Evolutionary conservation across 108 stramenopile species (phyloP), one percentile per base, ranked within the genome.

Genomic region (Schizochytrium sp.): DNA sequence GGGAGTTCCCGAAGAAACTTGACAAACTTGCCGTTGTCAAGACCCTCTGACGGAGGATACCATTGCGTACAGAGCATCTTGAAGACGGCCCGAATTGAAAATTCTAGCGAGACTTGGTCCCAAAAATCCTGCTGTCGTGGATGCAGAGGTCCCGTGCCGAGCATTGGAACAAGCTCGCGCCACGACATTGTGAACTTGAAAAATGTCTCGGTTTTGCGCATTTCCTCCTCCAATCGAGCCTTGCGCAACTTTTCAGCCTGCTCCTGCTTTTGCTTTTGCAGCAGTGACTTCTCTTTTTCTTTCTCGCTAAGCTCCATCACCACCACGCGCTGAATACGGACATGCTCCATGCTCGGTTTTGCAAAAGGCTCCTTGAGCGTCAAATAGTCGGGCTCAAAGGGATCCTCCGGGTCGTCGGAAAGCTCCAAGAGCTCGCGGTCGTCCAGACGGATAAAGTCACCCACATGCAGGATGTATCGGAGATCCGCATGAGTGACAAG

Each of bases 11-110:
- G 76, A 12, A 83, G 76, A 34, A 83, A 53, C 4, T 83, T 83
- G 48, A 83, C 51, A 47, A 47, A 83, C 51, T 83, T 83, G 25
- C 44, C 76, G n/a, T 83, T 83, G 76, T 83, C 76, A 10, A 83
- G 12, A 53, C 76, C 76, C 4, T 83, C 76, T 25, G 48, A 53
- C n/a, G 76, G 19, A 12, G 76, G 76, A 4, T 25, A 83, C 76
- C 76, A 83, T 34, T 83, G 76, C 51, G 45, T 23, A 23, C 76
- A 83, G 25, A 83, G 14, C 48, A 83, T 53, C 12, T 83, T 83
- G 51, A 45, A 83, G 12, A 83, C 51, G 8, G n/a, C 76, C 6
- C 51, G 45, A 12, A 83, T 53, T 6, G 76, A 43, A 23, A 34
- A 28, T 12, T 5, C 25, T 1, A 83, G 19, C 48, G 76, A 45